Evolutionary conservation across 495 filamentous ascomycete species (phyloP).

Genomic region (Penicillium macrosclerotiorum): DNA sequence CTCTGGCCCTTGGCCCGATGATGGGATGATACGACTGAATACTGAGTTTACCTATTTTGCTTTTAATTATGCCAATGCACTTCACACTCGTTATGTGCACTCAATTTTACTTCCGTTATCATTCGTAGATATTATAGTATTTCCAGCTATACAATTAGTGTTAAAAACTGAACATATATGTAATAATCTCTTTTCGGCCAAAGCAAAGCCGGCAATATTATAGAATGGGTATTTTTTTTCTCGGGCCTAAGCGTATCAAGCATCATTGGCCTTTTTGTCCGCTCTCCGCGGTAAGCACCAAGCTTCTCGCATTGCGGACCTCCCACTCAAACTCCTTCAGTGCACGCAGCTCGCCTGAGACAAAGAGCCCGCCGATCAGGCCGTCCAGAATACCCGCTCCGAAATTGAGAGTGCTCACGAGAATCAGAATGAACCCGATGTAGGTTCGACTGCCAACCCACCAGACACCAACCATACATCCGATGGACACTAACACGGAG

Average conservation of each 20-base stretch:
- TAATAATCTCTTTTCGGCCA: too few species aligned
- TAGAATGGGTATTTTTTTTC: too few species aligned
- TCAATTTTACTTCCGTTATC: too few species aligned
- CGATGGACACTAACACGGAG: constrained; percentile 63
- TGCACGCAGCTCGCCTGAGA: constrained; percentile 75
- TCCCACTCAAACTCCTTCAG: constrained; percentile 97
- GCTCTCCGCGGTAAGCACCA: constrained; percentile 24
- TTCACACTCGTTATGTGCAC: constrained; percentile 24
- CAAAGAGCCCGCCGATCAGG: constrained; percentile 81
- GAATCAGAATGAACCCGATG: constrained; percentile 74
- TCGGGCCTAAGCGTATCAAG: not conserved
- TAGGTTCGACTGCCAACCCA: constrained; percentile 69
- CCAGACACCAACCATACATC: constrained; percentile 79
- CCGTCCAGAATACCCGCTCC: constrained; percentile 77
- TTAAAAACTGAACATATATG: too few species aligned
- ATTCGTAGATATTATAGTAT: too few species aligned
- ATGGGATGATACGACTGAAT: constrained; percentile 6
- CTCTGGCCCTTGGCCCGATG: constrained; percentile 1
- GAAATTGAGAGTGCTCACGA: constrained; percentile 75
- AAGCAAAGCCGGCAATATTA: too few species aligned
- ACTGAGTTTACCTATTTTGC: constrained; percentile 7
- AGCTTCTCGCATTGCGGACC: constrained; percentile 63
- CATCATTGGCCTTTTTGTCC: not conserved
- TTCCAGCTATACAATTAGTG: too few species aligned
- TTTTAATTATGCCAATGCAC: constrained; percentile 15